These are phyloP conservation scores for Colletotrichum falcatum DNA, from an alignment of 2,329 filamentous ascomycete genomes.

Conservation along the genomic window DNA sequence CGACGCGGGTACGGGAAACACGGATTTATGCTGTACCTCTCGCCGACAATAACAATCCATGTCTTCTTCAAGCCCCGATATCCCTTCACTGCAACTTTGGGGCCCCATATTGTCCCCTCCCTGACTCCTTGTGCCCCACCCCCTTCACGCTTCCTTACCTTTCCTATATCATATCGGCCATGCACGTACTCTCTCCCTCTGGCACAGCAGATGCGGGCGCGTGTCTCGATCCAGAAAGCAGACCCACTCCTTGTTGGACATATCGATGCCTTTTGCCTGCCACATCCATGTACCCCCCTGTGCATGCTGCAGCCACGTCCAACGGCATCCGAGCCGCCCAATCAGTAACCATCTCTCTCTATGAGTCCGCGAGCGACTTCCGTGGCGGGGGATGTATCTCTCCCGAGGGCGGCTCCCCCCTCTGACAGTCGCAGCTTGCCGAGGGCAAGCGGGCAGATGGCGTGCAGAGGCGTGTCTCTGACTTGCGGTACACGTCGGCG, in stretches of 20 bases:
- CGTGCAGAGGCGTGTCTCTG: neutral
- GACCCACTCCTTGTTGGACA: conserved; percentile 6
- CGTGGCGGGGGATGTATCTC: neutral
- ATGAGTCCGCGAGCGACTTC: neutral
- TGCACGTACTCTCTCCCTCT: neutral
- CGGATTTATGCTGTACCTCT: neutral
- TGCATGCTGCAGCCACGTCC: conserved; percentile 7
- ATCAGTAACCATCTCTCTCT: neutral
- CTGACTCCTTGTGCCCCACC: neutral
- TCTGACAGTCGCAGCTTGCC: neutral
- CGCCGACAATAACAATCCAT: neutral
- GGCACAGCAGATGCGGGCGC: neutral
- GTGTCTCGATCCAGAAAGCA: neutral
- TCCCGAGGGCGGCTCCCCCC: too few relatives aligned
- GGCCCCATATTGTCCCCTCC: neutral
- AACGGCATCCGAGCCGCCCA: neutral
- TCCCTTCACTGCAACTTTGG: conserved; percentile 2
- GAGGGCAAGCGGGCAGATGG: neutral
- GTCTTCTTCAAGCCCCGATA: neutral
- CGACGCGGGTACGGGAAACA: conserved; percentile 5
- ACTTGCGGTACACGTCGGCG: neutral
- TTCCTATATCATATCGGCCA: neutral
- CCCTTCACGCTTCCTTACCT: neutral
- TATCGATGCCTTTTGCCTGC: neutral
- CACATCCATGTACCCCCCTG: neutral